Base-by-base conservation (phyloP, 768 basidiomycete species). In the Naganishia kalamii region DNA sequence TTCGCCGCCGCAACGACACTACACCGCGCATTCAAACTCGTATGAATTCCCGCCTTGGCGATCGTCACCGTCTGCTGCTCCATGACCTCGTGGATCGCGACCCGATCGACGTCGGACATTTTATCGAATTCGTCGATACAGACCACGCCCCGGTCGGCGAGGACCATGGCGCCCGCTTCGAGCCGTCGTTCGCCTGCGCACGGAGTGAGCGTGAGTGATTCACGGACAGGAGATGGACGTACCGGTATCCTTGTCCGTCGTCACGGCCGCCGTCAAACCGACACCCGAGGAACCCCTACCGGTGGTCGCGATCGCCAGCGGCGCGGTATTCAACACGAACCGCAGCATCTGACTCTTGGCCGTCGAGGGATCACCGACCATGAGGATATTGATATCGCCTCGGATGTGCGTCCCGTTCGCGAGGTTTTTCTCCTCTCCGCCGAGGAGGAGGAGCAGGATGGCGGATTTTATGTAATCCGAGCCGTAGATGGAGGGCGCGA, bases 101-200 rank as follows among this genome's bases (percentile, higher is more conserved):
- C 94, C 70, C 96, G 86, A 80, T 99, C 96, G 70, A 98, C 84
- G 75, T 99, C 96, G 29, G 91, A 93, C 96, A 99, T 98, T 79
- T 99, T 99, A 84, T 99, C 96, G 74, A 99, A 99, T 80, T 99
- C 96, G 79, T 99, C 96, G 71, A 99, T 98, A 78, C 96, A 99
- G 48, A 99, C 94, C 23, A 99, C 92, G 19, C 96, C 96, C 71
- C 94, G 87, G 79, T 99, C 96, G 30, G 96, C 96, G 65, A 99
- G 87, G 61, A 99, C 96, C 96, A 99, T 99, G 13, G 96, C 96
- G 47, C 96, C 96, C 3, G 96, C 96, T 81, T 99, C 96, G 57
- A 99, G 84, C 68, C 96, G 82, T 66, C 96, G 86, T 75, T 99
- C 96, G 60, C 80, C 78, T 77, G 67, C 25, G 21, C 3, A 27